Evolutionary conservation across 371 early-diverging fungal species (phyloP), one percentile per base, ranked within the genome.

Genomic region (Mortierella polycephala): DNA sequence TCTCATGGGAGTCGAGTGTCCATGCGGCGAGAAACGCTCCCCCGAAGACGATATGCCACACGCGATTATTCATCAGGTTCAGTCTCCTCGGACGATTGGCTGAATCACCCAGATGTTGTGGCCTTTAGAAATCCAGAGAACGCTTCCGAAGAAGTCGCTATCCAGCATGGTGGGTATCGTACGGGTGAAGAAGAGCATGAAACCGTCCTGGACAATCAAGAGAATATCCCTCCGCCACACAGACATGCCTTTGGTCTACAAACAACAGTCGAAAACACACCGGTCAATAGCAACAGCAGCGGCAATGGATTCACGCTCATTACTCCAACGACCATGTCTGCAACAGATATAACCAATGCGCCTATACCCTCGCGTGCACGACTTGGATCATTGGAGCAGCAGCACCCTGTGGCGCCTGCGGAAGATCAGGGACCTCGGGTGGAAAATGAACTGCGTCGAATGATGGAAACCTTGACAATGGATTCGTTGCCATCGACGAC

Each of bases 61-160:
- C 58, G 77, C 20, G 77, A 77, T 47, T 77, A 77, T 16, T 77
- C 77, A 0, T 57, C 65, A 6, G 69, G 72, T 1, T 65, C 72
- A 1, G 45, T 71, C 11, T 77, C 77, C 0, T 64, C 72, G 4
- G 72, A 77, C 10, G 77, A 77, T 49, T 77, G 77, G 72, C 62
- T 77, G 6, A 71, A 56, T 16, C 77, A 71, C 40, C 77, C 77
- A 16, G 69, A 77, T 23, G 69, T 71, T 0, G 71, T 68, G 4
- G 52, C 67, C 3, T 50, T 69, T 41, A 52, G 51, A n/a, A 68
- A 50, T 21, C 20, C 52, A 18, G 46, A 46, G 4, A 51, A 6
- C 2, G 44, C 61, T 39, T n/a, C 65, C 14, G 40, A 30, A 12
- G 59, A 62, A n/a, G 16, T 20, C 37, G 16, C 21, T 23, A 14